Evolutionary conservation across 78 protist genomes (phyloP), one percentile per base, ranked within the genome.

Genomic region (Dictyostelium brefeldianum): DNA sequence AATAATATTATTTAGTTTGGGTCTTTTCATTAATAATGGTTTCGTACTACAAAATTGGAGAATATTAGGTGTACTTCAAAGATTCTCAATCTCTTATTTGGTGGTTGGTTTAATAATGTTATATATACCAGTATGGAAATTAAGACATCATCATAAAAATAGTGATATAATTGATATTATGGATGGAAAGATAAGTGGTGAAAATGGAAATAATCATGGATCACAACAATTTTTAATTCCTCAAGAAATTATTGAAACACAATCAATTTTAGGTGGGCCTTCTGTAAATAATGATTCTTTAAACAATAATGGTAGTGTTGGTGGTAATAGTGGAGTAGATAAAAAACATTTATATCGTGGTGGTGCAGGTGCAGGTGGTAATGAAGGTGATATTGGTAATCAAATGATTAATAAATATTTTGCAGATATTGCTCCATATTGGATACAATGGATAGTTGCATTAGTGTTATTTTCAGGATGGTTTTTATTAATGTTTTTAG

Each of bases 11-110:
- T 83, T 96, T 14, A 56, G 78, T 4, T 25, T 96, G 18, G 97
- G 97, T 79, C 43, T 96, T 71, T 77, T 96, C 59, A 48, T 96
- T 15, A 80, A 51, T 73, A 83, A 90, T 71, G 84, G 94, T 12
- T 53, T 80, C 14, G 41, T 85, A 69, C 48, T 85, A 12, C 29
- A 41, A 10, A 53, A 73, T 29, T 94, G 96, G 92, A 75, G 97
- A 50, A 84, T 96, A 10, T 95, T 95, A 47, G 96, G 96, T 67
- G 97, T 96, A 1, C 80, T 96, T n/a, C 96, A 96, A 83, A 51
- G 97, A 67, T 96, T 96, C 71, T 94, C 82, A 22, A 20, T 96
- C 10, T 51, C 91, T 31, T 96, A 96, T 79, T 46, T 95, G 5
- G 89, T 87, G 5, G 89, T 85, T 64, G 83, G 91, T 11, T 62